These are phyloP conservation scores for Stephania japonica DNA, from an alignment of 164 flowering plant species.

Conservation along the genomic window DNA sequence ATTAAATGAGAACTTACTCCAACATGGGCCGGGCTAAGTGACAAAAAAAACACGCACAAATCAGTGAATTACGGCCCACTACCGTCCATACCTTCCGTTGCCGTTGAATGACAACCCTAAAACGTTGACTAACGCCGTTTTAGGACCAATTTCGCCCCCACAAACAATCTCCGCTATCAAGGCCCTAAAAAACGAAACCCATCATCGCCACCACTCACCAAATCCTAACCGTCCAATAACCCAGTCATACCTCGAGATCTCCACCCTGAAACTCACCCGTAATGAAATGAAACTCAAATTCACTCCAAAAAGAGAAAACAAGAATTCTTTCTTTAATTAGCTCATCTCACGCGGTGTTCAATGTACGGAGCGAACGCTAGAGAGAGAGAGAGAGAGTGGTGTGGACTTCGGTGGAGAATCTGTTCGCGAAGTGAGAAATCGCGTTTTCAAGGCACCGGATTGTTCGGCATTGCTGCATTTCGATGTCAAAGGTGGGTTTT, in stretches of 20 bases:
- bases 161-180: not conserved
- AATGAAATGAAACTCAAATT: conserved; percentile 13
- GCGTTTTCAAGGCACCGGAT: not conserved
- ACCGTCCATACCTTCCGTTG: not conserved
- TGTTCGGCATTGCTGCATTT: conserved; percentile 1
- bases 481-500: not conserved
- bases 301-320: not conserved
- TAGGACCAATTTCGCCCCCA: not conserved
- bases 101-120: not conserved
- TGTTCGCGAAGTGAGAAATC: not conserved
- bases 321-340: conserved; percentile 1
- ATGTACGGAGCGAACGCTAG: not conserved
- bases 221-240: not conserved
- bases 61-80: not conserved
- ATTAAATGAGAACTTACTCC: not conserved
- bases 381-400: not conserved
- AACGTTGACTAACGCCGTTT: not conserved
- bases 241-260: not conserved
- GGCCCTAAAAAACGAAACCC: not conserved
- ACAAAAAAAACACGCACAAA: not conserved
- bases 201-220: not conserved
- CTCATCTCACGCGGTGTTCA: not conserved
- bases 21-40: not conserved
- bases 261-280: not conserved
- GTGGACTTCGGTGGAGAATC: not conserved